Evolutionary conservation across 352 stramenopile species (phyloP).

Genomic region (Globisporangium uncinulatum): DNA sequence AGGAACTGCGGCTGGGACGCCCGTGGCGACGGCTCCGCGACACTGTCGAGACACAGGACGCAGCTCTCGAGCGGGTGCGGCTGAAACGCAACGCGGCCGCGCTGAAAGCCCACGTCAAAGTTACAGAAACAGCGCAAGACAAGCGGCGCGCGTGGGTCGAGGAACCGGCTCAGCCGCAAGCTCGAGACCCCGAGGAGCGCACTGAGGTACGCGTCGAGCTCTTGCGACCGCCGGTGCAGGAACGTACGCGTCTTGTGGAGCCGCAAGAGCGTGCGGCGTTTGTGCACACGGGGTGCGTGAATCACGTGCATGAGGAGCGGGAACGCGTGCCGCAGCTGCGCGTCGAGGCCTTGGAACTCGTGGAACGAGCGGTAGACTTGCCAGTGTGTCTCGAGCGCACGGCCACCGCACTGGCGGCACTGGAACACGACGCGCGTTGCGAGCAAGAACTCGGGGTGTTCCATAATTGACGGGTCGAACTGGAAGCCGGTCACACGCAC

Average conservation of each 20-base stretch:
- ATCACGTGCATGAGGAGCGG: conserved; percentile 58
- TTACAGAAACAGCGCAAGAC: conserved; percentile 80
- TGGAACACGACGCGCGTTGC: conserved; percentile 58
- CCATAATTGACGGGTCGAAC: conserved; percentile 73
- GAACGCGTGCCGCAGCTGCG: conserved; percentile 58
- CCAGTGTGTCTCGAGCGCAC: conserved; percentile 55
- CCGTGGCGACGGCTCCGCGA: conserved; percentile 15
- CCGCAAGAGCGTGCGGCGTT: conserved; percentile 52
- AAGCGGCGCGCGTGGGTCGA: conserved; percentile 62
- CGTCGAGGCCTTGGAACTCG: conserved; percentile 70
- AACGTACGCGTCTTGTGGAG: conserved; percentile 54
- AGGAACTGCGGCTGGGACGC: conserved; percentile 3
- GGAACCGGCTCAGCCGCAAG: conserved; percentile 64
- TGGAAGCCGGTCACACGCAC: conserved; percentile 61
- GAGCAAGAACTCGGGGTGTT: conserved; percentile 70
- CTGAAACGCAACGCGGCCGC: conserved; percentile 25
- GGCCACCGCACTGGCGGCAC: conserved; percentile 46
- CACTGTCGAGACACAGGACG: conserved; percentile 48
- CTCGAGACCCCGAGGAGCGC: conserved; percentile 28
- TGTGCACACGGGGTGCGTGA: conserved; percentile 37
- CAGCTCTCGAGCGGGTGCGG: conserved; percentile 41
- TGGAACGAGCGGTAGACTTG: conserved; percentile 59
- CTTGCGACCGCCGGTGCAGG: conserved; percentile 42
- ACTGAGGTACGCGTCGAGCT: conserved; percentile 64
- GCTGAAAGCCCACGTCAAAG: conserved; percentile 63